These are phyloP conservation scores for Primulina huaijiensis DNA, from an alignment of 257 asterid species.

Conservation along the genomic window DNA sequence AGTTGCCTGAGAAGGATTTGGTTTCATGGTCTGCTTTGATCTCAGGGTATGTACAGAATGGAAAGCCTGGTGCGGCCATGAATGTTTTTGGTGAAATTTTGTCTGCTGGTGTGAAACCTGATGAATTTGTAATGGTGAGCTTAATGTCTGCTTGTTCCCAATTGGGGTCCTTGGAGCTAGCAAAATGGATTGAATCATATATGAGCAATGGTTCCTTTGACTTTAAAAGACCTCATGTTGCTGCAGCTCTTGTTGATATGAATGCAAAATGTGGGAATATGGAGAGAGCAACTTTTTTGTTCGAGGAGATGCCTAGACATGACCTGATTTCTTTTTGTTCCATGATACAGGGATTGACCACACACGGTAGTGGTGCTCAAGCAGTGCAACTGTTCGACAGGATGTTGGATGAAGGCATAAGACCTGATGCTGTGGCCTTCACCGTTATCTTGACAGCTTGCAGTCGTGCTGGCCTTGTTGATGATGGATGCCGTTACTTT, in stretches of 20 bases:
- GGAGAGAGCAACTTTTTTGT: constrained; percentile 53
- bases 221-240: constrained; percentile 42
- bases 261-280: constrained; percentile 75
- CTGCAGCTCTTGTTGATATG: constrained; percentile 74
- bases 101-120: constrained; percentile 44
- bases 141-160: constrained; percentile 80
- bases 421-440: constrained; percentile 67
- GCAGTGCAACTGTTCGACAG: constrained; percentile 54
- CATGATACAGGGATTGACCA: constrained; percentile 69
- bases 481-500: constrained; percentile 56
- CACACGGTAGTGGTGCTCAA: constrained; percentile 47
- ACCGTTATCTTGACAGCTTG: constrained; percentile 63
- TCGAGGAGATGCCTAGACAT: constrained; percentile 52
- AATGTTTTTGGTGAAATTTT: constrained; percentile 48
- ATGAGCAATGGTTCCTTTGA: constrained; percentile 38
- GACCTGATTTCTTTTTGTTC: constrained; percentile 62
- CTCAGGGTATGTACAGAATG: constrained; percentile 69
- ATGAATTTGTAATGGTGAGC: constrained; percentile 64
- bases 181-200: constrained; percentile 58
- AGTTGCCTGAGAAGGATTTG: constrained; percentile 46
- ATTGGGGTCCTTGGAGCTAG: constrained; percentile 57
- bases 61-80: constrained; percentile 55
- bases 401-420: constrained; percentile 62
- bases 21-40: constrained; percentile 71
- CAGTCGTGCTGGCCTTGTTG: constrained; percentile 54